Evolutionary conservation across 2,329 filamentous ascomycete species (phyloP), one percentile per base, ranked within the genome.

Genomic region (Colletotrichum agaves): DNA sequence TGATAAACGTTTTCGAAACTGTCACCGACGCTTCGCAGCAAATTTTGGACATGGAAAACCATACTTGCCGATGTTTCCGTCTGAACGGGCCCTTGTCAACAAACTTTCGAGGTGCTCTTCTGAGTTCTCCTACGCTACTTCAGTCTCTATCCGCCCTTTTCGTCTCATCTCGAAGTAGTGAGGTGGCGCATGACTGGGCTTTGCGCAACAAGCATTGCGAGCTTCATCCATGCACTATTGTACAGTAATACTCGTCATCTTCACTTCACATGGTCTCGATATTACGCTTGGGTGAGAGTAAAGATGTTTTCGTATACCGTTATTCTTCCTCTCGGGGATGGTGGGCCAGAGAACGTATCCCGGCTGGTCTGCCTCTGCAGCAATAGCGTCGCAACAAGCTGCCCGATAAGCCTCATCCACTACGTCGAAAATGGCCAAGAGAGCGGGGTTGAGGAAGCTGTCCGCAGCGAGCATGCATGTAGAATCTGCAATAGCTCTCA

Each of bases 371-470:
- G 13, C 4, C 23, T 23, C 43, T 4, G 57, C 57, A 60, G 10
- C 46, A 19, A 41, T 50, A 46, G 49, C 47, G 63, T 56, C 23
- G 58, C 50, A 63, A 59, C 33, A 61, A 37, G 43, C 43, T 57
- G 64, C 52, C 64, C 64, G 59, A 57, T 35, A 67, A 67, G 63
- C 63, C 63, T 50, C 50, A 37, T 57, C 63, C 19, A 31, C 47
- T 15, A 37, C 13, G 3, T 35, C 50, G 33, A 46, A 31, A 58
- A 21, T 17, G 41, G 39, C 19, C 17, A 12, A 15, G 31, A 43
- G 6, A 15, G 19, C 10, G 31, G 3, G 4, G 49, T 43, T 13
- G 31, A 61, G 8, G n/a, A 7, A 49, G 31, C 43, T 35, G 43
- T 49, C 52, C 61, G 43, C 50, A 43, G 43, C 61, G 46, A 23